A percentile compares a stretch with the other conserved stretches of the same genome.
phyloP scores from a whole-genome alignment of 371 early-diverging fungal genomes.

The Mortierella sp. region DNA sequence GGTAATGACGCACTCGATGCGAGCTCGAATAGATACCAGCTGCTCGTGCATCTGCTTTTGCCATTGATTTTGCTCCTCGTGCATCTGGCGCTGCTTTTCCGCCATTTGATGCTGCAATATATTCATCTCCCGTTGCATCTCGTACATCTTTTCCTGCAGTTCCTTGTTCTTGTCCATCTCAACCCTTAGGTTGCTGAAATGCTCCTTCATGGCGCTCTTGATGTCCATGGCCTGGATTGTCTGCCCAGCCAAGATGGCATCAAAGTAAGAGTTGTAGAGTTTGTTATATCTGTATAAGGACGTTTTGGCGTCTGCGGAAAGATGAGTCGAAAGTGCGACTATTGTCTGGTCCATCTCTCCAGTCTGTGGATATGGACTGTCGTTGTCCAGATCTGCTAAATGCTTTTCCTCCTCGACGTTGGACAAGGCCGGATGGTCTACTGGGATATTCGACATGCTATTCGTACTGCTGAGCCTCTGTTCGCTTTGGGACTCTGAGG shows the following conservation, averaged over 20 bases:
- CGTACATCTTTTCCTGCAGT: too few species aligned
- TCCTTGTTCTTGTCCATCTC: slow-evolving; percentile 7
- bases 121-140: not conserved
- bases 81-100: too few species aligned
- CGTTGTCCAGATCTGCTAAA: too few species aligned
- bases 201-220: slow-evolving; percentile 9
- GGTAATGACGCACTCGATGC: slow-evolving; percentile 11
- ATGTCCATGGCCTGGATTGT: slow-evolving; percentile 1
- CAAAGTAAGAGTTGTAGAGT: not conserved
- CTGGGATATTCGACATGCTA: too few species aligned
- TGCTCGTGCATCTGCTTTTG: not conserved
- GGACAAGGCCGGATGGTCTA: too few species aligned
- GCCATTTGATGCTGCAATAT: too few species aligned
- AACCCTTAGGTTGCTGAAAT: not conserved
- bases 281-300: not conserved
- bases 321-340: not conserved
- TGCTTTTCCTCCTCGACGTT: too few species aligned
- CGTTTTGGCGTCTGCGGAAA: not conserved
- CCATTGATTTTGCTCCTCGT: too few species aligned
- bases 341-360: not conserved
- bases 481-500: too few species aligned
- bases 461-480: too few species aligned
- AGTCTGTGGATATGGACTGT: too few species aligned
- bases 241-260: not conserved
- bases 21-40: not conserved